phyloP scores from a whole-genome alignment of 2,329 filamentous ascomycete genomes.

The Tolypocladium album region DNA sequence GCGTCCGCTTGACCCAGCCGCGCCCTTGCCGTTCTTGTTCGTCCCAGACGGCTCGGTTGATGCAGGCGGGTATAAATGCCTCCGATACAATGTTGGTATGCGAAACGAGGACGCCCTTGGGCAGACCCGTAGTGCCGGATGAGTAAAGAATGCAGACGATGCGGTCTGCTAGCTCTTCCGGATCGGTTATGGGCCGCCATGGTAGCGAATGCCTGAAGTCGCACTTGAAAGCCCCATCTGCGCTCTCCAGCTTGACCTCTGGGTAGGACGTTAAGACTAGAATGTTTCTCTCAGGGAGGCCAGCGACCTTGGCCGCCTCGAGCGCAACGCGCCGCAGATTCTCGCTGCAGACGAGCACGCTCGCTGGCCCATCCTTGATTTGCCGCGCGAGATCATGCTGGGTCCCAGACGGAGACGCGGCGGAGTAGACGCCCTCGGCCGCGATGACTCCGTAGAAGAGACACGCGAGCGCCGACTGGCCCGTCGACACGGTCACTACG shows the following conservation, averaged over 20 bases:
- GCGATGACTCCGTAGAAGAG: constrained; percentile 47
- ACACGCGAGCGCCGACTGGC: constrained; percentile 42
- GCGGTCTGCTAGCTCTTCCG: constrained; percentile 26
- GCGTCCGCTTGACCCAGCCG: constrained; percentile 18
- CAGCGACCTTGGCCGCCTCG: constrained; percentile 35
- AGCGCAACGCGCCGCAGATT: constrained; percentile 34
- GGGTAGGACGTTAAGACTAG: constrained; percentile 35
- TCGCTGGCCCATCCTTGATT: constrained; percentile 25
- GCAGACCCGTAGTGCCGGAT: constrained; percentile 36
- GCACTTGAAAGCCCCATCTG: constrained; percentile 11
- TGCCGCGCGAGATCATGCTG: constrained; percentile 38
- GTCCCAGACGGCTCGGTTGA: constrained; percentile 17
- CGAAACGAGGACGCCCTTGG: constrained; percentile 34
- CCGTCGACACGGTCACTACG: constrained; percentile 44
- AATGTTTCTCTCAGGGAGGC: constrained; percentile 33
- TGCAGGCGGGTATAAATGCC: constrained; percentile 17
- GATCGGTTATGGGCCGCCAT: constrained; percentile 45
- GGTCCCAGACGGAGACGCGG: constrained; percentile 39
- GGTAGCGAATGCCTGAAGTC: constrained; percentile 25
- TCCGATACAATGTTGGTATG: constrained; percentile 33
- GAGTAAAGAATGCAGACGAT: constrained; percentile 34
- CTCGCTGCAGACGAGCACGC: constrained; percentile 32
- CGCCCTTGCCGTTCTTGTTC: constrained; percentile 12
- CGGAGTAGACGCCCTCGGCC: constrained; percentile 48
- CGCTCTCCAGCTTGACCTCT: constrained; percentile 13